A percentile compares a stretch with the other conserved stretches of the same genome.
phyloP scores from a whole-genome alignment of 176 grass and related monocot species.

The Triticum aestivum region DNA sequence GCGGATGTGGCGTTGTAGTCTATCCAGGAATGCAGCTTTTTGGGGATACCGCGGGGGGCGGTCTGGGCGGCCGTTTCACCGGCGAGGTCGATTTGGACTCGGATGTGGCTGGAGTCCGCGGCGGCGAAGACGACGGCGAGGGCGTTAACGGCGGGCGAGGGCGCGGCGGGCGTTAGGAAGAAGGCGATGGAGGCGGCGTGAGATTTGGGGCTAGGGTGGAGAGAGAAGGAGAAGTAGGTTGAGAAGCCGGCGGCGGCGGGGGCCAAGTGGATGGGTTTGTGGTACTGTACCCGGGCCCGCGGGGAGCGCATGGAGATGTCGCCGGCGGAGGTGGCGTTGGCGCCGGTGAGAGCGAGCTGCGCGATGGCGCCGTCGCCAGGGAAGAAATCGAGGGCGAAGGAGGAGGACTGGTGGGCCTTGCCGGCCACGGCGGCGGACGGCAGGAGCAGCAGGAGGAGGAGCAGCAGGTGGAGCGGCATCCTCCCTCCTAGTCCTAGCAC shows the following conservation, averaged over 20 bases:
- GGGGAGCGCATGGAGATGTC: constrained; percentile 41
- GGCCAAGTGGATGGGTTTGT: constrained; percentile 39
- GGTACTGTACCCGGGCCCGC: constrained; percentile 43
- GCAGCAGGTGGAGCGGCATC: background rate
- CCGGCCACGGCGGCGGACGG: background rate
- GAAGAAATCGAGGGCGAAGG: constrained; percentile 65
- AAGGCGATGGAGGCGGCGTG: constrained; percentile 41
- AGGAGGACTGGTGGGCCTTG: background rate
- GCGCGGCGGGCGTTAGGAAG: constrained; percentile 40
- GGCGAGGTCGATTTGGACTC: constrained; percentile 39
- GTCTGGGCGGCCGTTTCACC: constrained; percentile 29
- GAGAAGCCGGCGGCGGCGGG: constrained; percentile 46
- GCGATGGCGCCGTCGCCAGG: constrained; percentile 39
- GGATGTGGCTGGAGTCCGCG: constrained; percentile 1
- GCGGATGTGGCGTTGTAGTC: constrained; percentile 58
- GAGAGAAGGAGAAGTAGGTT: constrained; percentile 82
- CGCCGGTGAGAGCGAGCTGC: constrained; percentile 58
- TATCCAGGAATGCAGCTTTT: constrained; percentile 65
- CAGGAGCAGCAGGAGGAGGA: background rate
- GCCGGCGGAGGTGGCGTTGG: constrained; percentile 36
- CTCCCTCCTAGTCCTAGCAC: background rate
- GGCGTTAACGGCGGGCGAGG: background rate
- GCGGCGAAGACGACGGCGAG: constrained; percentile 33
- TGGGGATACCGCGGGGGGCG: background rate
- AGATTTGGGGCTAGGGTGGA: constrained; percentile 14